Evolutionary conservation across 1,284 basidiomycete species (phyloP).

Genomic region (Ganoderma lucidum): DNA sequence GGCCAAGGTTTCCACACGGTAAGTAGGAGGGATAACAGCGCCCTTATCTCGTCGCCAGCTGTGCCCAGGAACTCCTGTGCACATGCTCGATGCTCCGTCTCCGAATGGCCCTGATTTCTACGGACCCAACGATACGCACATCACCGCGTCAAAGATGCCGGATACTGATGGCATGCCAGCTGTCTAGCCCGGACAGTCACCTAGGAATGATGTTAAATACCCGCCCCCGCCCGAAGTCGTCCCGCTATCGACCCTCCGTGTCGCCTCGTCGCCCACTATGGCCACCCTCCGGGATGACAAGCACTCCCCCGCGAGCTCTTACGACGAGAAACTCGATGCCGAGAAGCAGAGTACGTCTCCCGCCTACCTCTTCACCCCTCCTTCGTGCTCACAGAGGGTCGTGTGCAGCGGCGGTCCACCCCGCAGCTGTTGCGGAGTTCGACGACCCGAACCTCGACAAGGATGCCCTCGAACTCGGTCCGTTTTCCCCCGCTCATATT

Average conservation of each 20-base stretch:
- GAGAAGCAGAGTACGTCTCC: constrained; percentile 34
- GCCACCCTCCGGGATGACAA: constrained; percentile 39
- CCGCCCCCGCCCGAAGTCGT: background rate
- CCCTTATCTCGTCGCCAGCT: constrained; percentile 24
- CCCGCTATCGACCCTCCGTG: constrained; percentile 25
- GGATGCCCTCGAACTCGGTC: constrained; percentile 43
- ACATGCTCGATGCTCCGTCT: constrained; percentile 22
- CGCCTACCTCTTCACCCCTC: background rate
- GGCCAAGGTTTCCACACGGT: constrained; percentile 12
- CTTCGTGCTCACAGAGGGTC: background rate
- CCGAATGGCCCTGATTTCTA: constrained; percentile 13
- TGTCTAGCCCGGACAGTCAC: background rate
- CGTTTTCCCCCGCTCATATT: constrained; percentile 9
- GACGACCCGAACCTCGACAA: constrained; percentile 74
- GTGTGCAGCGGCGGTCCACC: constrained; percentile 14
- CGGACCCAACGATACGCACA: constrained; percentile 13
- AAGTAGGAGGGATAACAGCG: background rate
- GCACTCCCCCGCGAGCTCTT: constrained; percentile 31
- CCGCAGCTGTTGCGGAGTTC: constrained; percentile 49
- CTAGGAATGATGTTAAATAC: background rate
- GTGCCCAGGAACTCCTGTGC: constrained; percentile 18
- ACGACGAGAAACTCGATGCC: constrained; percentile 40
- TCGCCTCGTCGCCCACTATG: constrained; percentile 38
- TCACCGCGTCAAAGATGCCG: constrained; percentile 16
- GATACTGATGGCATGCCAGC: constrained; percentile 7